Evolutionary conservation across 1,284 basidiomycete genomes (phyloP).

Genomic region (Moesziomyces sp.): DNA sequence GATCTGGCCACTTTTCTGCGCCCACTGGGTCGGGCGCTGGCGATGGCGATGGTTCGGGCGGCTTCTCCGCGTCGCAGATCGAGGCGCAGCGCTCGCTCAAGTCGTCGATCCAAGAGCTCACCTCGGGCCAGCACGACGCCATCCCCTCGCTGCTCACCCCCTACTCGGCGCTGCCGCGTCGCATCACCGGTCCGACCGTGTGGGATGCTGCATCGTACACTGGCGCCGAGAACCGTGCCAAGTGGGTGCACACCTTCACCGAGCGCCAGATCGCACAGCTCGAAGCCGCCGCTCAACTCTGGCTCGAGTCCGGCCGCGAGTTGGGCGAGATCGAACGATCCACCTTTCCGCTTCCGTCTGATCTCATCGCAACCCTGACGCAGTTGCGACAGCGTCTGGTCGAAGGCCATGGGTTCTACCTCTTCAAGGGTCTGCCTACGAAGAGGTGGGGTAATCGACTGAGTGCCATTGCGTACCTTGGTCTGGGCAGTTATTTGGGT

Average conservation of each 20-base stretch:
- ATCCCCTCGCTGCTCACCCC: slow-evolving; percentile 50
- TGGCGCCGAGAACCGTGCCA: slow-evolving; percentile 49
- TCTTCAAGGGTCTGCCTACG: slow-evolving; percentile 69
- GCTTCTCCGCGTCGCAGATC: slow-evolving; percentile 46
- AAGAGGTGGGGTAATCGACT: slow-evolving; percentile 67
- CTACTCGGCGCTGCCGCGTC: slow-evolving; percentile 66
- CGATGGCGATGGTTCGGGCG: slow-evolving; percentile 25
- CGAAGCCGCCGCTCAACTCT: slow-evolving; percentile 47
- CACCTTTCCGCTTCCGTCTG: slow-evolving; percentile 54
- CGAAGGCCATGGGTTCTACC: slow-evolving; percentile 67
- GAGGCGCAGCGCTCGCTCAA: slow-evolving; percentile 51
- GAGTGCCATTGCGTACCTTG: slow-evolving; percentile 68
- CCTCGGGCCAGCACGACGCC: slow-evolving; percentile 62
- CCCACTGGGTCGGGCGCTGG: slow-evolving; percentile 14
- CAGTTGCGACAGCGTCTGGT: slow-evolving; percentile 46
- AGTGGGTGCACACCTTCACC: slow-evolving; percentile 57
- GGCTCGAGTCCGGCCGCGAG: slow-evolving; percentile 51
- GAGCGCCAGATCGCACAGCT: slow-evolving; percentile 48
- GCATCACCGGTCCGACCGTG: slow-evolving; percentile 61
- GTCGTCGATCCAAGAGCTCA: slow-evolving; percentile 54
- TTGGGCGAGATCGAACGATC: slow-evolving; percentile 60
- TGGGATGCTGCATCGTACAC: slow-evolving; percentile 63
- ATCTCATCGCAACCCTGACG: slow-evolving; percentile 43
- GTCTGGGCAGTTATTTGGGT: slow-evolving; percentile 68
- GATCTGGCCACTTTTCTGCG: slow-evolving; percentile 15